Evolutionary conservation across 768 basidiomycete species (phyloP), one percentile per base, ranked within the genome.

Genomic region (Leccinum sublutescens): DNA sequence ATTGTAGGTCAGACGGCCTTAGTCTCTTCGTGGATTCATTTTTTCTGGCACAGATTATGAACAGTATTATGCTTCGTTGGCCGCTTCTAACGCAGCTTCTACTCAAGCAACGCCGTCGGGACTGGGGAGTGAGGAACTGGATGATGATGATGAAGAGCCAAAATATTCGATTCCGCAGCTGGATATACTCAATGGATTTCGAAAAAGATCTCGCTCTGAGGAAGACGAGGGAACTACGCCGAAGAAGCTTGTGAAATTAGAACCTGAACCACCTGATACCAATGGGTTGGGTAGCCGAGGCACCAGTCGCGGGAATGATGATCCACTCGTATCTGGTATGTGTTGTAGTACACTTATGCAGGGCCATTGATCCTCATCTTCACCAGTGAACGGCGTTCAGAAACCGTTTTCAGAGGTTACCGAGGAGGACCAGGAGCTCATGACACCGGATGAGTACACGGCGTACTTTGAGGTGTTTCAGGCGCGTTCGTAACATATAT

Each of bases 391-490:
- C 60, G 93, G 94, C 14, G 75, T 79, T 43, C 79, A 85, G 19
- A 85, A 91, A 65, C 80, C 84, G 7, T 88, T 91, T 66, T 90
- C 87, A 4, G 79, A 87, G 62, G 85, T 98, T 47, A 95, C 91
- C 3, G 95, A 97, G 66, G 95, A 94, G 64, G 89, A 95, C 69
- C 89, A 94, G 66, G 95, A 94, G 50, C 69, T 87, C 65, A 97
- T 97, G 95, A 92, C 91, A 4, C 87, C 91, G 2, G 95, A 95
- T 57, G 95, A 97, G 74, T 96, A 96, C 69, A 85, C 87, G 31
- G 84, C 85, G 34, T 93, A 83, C 75, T 93, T 87, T 68, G 85
- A 89, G 64, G 78, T 91, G 60, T 77, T 86, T 69, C 83, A 84
- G 73, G 77, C 80, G 54, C 78, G 73, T 54, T 64, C 66, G 47